Conservation (phyloP, 805 yeast species). For the Lachancea sp. region DNA sequence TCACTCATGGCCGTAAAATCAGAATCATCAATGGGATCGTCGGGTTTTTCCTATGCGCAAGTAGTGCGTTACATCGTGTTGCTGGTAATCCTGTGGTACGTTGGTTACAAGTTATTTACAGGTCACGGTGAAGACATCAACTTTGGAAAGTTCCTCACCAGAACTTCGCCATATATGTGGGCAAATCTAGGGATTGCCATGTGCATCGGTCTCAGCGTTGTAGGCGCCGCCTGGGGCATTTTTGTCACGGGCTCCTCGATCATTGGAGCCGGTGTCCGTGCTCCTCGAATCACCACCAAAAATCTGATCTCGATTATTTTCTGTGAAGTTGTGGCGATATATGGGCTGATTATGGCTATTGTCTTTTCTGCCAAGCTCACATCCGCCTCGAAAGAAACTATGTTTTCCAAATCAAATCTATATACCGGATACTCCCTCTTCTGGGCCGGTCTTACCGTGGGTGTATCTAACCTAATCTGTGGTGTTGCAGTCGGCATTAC, state of each 20-base stretch:
- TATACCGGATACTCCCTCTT: conserved; percentile 93
- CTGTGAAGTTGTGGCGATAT: conserved; percentile 98
- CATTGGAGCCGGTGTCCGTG: conserved; percentile 96
- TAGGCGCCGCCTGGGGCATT: conserved; percentile 99
- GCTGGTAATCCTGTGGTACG: conserved; percentile 23
- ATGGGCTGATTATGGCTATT: conserved; percentile 95
- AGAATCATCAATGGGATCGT: conserved; percentile 8
- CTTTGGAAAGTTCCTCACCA: conserved; percentile 77
- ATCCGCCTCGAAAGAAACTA: conserved; percentile 52
- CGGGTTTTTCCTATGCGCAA: conserved; percentile 14
- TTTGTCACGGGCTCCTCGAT: conserved; percentile 92
- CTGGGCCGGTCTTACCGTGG: conserved; percentile 98
- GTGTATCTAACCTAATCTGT: conserved; percentile 86
- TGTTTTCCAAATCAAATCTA: conserved; percentile 75
- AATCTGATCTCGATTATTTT: conserved; percentile 93
- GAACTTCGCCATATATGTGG: conserved; percentile 96
- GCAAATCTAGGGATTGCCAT: conserved; percentile 82
- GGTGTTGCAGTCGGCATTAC: conserved; percentile 97
- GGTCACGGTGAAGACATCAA: conserved; percentile 90
- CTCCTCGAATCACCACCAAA: conserved; percentile 96
- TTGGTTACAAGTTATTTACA: conserved; percentile 53
- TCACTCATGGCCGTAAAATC: conserved; percentile 4
- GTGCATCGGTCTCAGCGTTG: conserved; percentile 90
- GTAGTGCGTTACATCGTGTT: conserved; percentile 20
- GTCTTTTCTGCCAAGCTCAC: conserved; percentile 87